Percentiles rank a stretch among this genome's conserved stretches.
Evolutionary conservation across 805 yeast genomes (phyloP).

Genomic region (Priceomyces medius): DNA sequence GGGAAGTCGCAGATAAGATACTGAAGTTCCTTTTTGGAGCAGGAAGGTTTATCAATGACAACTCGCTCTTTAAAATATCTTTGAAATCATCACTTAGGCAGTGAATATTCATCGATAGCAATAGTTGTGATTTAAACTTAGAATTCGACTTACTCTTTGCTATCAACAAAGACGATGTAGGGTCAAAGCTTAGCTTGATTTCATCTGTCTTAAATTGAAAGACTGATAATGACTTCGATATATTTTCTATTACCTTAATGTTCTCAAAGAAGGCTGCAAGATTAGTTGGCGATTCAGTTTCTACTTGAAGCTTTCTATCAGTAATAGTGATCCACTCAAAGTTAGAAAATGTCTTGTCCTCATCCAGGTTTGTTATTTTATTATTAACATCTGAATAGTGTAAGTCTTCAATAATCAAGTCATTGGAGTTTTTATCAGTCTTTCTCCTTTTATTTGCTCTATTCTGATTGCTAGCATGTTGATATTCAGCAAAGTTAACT

Average conservation of each 20-base stretch:
- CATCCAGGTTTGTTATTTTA: conserved; percentile 1
- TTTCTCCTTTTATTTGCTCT: conserved; percentile 10
- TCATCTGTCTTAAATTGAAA: conserved; percentile 13
- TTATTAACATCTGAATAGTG: conserved; percentile 15
- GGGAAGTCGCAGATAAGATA: conserved; percentile 4
- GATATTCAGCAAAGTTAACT: conserved; percentile 6
- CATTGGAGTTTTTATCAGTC: conserved; percentile 4
- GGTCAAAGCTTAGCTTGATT: conserved; percentile 12
- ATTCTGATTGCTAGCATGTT: conserved; percentile 1
- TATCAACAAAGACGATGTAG: conserved; percentile 8
- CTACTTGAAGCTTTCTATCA: conserved; percentile 10
- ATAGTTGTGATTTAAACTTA: conserved; percentile 10
- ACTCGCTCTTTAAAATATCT: conserved; percentile 12
- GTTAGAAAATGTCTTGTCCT: conserved; percentile 2
- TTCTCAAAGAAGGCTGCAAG: conserved; percentile 5
- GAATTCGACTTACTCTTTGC: conserved; percentile 9
- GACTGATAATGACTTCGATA: neutral
- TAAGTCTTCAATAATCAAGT: conserved; percentile 16
- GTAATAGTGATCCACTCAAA: conserved; percentile 12
- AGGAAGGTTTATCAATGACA: conserved; percentile 13
- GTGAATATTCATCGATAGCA: conserved; percentile 13
- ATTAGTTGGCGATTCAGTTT: conserved; percentile 11
- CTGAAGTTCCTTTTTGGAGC: conserved; percentile 10
- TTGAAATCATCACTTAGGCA: conserved; percentile 4
- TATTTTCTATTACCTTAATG: conserved; percentile 1